Percentiles rank a stretch among this genome's conserved stretches.
These are phyloP conservation scores for Cryphonectria radicalis DNA, from an alignment of 2,329 filamentous ascomycete species.

Conservation along the genomic window DNA sequence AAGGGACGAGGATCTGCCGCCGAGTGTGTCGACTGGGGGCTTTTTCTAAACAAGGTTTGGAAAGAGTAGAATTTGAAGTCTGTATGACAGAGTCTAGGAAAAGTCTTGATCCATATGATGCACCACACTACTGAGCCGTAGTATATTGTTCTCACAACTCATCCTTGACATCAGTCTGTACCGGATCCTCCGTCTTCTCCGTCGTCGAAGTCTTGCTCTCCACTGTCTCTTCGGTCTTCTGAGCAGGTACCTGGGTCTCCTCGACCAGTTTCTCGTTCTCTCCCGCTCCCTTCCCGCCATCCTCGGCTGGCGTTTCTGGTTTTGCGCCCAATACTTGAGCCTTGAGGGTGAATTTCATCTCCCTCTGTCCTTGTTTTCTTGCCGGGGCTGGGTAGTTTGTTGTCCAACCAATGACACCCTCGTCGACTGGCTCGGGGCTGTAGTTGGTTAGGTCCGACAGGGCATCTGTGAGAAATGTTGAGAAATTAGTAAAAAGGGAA, in stretches of 20 bases:
- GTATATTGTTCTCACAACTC: slow-evolving; percentile 20
- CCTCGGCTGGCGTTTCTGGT: slow-evolving; percentile 5
- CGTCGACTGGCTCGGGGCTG: slow-evolving; percentile 33
- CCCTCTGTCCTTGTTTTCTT: slow-evolving; percentile 32
- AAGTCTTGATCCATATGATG: background rate
- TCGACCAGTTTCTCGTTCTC: background rate
- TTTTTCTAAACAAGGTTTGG: background rate
- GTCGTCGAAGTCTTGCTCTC: background rate
- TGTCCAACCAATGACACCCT: slow-evolving; percentile 38
- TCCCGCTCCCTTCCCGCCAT: background rate
- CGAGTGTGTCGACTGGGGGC: slow-evolving; percentile 40
- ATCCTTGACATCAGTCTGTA: slow-evolving; percentile 23
- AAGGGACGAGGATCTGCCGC: slow-evolving; percentile 52
- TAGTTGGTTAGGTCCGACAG: slow-evolving; percentile 37
- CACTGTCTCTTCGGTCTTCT: background rate
- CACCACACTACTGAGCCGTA: background rate
- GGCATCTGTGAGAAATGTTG: slow-evolving; percentile 29
- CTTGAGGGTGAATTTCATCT: slow-evolving; percentile 43
- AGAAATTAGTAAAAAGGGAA: background rate
- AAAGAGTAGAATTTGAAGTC: background rate
- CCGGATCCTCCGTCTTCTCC: slow-evolving; percentile 4
- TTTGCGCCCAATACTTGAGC: slow-evolving; percentile 41
- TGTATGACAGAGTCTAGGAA: background rate
- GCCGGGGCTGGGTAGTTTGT: slow-evolving; percentile 38
- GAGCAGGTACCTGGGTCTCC: background rate